Evolutionary conservation across 345 rosid genomes (phyloP), one percentile per base, ranked within the genome.

Genomic region (Excoecaria cochinchinensis): DNA sequence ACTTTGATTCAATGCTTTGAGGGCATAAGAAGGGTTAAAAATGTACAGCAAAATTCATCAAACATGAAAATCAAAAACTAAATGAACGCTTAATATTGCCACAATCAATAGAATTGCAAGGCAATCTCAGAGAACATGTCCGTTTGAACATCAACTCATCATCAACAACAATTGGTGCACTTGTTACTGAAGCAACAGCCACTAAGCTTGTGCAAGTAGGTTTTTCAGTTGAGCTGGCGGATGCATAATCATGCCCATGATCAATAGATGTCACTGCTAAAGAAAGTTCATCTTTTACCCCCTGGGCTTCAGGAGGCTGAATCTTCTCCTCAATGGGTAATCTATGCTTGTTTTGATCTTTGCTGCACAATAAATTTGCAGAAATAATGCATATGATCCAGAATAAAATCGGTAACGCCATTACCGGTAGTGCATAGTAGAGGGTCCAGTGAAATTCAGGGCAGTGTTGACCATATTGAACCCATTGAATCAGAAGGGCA

Each of bases 401-500:
- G 53, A 78, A 42, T 44, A 81, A 42, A 42, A 78, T 56, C 1
- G 80, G 76, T 25, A 84, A 52, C 44, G 53, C 19, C 22, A 81
- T 67, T 60, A 81, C 10, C 46, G 64, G 67, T n/a, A 80, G 69
- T 31, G 74, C 78, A 17, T 73, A 76, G 48, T 73, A 73, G 47
- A 72, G 46, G 44, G 76, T 78, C 86, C 82, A 81, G 19, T 39
- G 44, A 44, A 67, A 78, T 48, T 77, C 82, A 1, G 1, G 47
- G 61, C 78, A 75, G 66, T 53, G 53, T 69, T 55, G 80, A 57
- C 86, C 84, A 19, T 78, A 56, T 55, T 53, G 48, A 17, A 69
- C 15, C 84, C 86, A 84, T 58, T 78, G 74, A 52, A 76, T 4
- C 51, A 63, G 56, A 46, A 78, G 63, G 38, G 73, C 84, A 48